Base-by-base conservation (phyloP, 1,284 basidiomycete genomes). In the Gomphus bonarii region DNA sequence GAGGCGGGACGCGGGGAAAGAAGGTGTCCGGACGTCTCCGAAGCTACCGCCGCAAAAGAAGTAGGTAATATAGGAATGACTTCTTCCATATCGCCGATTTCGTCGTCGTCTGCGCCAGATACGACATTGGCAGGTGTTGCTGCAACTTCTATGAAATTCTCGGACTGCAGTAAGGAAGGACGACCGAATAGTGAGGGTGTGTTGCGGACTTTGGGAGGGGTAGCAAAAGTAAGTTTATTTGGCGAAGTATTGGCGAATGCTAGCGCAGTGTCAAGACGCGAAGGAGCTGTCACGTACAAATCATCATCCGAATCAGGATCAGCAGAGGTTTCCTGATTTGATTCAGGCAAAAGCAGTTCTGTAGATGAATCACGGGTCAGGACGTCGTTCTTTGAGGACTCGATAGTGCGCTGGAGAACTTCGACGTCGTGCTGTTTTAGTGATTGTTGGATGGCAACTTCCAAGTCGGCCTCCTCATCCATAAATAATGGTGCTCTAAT, bases 401-500 rank as follows among this genome's bases (percentile, higher is more conserved):
- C 33, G 1, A 57, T 50, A 22, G 55, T 49, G 10, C 25, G 20
- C 18, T 43, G 46, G 20, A 63, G 50, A 20, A 59, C 60, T 40
- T 62, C 60, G 28, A 66, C 68, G 58, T 74, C 72, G 48, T 69
- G 66, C 3, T 66, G 57, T 12, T 75, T 72, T 12, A 78, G 65
- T 33, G 85, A 88, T 55, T 78, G 73, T 61, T 84, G 80, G 28
- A 88, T 75, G 12, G 80, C 85, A 25, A 76, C 64, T 3, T 77
- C 74, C 35, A 88, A 68, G 36, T 76, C 71, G 28, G 75, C 69
- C 46, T 85, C 80, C 31, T 83, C 73, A 16, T 72, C 70, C 6
- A 65, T 64, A n/a, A 53, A 58, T 18, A 58, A 43, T 35, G 57
- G 57, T 20, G 18, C 30, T 38, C 10, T 44, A n/a, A 22, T 22